phyloP scores from a whole-genome alignment of 2,329 filamentous ascomycete species.

The Botrytis tulipae region DNA sequence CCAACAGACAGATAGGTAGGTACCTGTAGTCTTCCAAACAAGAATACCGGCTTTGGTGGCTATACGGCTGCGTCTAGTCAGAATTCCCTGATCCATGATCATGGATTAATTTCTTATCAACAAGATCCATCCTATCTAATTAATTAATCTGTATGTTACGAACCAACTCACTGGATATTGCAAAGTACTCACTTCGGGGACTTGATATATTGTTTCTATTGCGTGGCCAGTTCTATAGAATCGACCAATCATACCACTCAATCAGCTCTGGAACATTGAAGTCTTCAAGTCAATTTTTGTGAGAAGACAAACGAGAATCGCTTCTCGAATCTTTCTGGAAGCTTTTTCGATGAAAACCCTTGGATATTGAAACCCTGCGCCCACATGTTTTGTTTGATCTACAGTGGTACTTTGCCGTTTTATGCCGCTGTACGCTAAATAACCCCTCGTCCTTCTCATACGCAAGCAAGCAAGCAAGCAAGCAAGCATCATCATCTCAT shows the following conservation, averaged over 20 bases:
- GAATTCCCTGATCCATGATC: constrained; percentile 6
- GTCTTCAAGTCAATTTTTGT: background rate
- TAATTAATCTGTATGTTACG: background rate
- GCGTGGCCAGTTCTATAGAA: background rate
- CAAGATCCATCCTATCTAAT: background rate
- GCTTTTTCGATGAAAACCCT: background rate
- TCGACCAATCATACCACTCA: background rate
- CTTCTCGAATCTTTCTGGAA: constrained; percentile 16
- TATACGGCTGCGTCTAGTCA: background rate
- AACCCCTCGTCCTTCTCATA: background rate
- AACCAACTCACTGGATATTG: background rate
- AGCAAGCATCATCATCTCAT: constrained; percentile 2
- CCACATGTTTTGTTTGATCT: constrained; percentile 17
- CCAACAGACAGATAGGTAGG: background rate
- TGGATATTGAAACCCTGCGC: constrained; percentile 11
- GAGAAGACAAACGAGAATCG: background rate
- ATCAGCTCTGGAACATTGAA: background rate
- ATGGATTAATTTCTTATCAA: background rate
- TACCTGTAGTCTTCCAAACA: background rate
- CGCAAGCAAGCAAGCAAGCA: background rate
- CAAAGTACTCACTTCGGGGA: background rate
- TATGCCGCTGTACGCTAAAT: constrained; percentile 1
- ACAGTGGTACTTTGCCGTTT: constrained; percentile 9
- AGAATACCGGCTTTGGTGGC: background rate
- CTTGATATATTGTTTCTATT: background rate